Conservation (phyloP, 2,329 filamentous ascomycete species). For the Colletotrichum cereale region DNA sequence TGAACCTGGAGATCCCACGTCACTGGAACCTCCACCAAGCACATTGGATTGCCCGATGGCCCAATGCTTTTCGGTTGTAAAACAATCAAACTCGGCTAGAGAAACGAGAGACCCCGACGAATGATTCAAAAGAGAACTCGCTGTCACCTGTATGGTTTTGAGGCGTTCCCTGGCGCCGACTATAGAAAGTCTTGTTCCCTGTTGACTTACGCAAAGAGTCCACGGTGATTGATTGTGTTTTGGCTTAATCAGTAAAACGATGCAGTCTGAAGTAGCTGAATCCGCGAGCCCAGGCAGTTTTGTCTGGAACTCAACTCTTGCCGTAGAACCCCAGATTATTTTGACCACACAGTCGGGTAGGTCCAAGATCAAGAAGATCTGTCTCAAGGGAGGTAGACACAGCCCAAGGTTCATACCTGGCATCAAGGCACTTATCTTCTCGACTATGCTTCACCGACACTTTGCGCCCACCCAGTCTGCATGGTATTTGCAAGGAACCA, state of each 20-base stretch:
- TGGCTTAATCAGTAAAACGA: neutral
- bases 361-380: neutral
- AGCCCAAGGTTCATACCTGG: neutral
- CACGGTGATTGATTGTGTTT: neutral
- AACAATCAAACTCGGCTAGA: neutral
- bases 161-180: neutral
- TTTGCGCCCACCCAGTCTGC: constrained; percentile 25
- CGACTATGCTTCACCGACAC: constrained; percentile 30
- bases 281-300: neutral
- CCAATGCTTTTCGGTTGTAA: constrained; percentile 4
- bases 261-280: too few species aligned
- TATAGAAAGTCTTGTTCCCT: neutral
- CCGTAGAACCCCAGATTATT: neutral
- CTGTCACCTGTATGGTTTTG: neutral
- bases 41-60: neutral
- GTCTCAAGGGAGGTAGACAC: neutral
- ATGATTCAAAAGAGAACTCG: too few species aligned
- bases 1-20: constrained; percentile 22
- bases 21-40: constrained; percentile 22
- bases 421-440: neutral
- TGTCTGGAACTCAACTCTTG: neutral
- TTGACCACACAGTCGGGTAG: neutral
- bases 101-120: neutral
- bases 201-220: neutral
- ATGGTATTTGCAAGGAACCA: constrained; percentile 3